Conservation (phyloP, 192 early-diverging fungal genomes). For the Rhizophlyctis rosea region DNA sequence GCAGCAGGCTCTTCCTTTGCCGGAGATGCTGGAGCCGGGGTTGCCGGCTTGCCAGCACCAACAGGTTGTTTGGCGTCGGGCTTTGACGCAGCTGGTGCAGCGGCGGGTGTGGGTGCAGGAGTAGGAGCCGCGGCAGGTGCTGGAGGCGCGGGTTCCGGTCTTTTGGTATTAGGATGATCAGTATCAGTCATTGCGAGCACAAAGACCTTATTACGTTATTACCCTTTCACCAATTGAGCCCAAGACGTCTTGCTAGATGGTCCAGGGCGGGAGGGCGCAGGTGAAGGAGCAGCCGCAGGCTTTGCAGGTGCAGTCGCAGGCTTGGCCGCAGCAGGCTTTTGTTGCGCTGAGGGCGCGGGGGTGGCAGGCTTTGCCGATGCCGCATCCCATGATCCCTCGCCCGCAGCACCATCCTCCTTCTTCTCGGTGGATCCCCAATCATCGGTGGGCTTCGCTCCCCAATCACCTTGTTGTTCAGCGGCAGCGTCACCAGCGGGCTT, state of each 20-base stretch:
- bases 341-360: too few species aligned
- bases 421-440: too few species aligned
- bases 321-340: too few species aligned
- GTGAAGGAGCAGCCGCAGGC: slow-evolving; percentile 1
- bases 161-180: not conserved
- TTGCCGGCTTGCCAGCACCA: not conserved
- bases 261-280: slow-evolving; percentile 20
- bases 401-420: slow-evolving; percentile 17
- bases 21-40: not conserved
- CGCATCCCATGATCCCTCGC: not conserved
- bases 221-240: slow-evolving; percentile 65
- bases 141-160: not conserved
- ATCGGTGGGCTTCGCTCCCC: not conserved
- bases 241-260: slow-evolving; percentile 41
- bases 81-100: slow-evolving; percentile 23
- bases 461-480: not conserved
- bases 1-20: slow-evolving; percentile 2
- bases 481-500: slow-evolving; percentile 7
- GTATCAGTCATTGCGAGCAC: slow-evolving; percentile 4
- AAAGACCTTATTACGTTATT: too few species aligned
- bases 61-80: not conserved
- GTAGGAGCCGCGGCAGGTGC: slow-evolving; percentile 16
- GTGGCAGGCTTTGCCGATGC: not conserved
- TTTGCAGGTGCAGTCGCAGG: not conserved
- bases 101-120: slow-evolving; percentile 28